Percentiles rank a stretch among this genome's conserved stretches.
Conservation (phyloP, 192 early-diverging fungal species). For the Coemansia guatemalensis region DNA sequence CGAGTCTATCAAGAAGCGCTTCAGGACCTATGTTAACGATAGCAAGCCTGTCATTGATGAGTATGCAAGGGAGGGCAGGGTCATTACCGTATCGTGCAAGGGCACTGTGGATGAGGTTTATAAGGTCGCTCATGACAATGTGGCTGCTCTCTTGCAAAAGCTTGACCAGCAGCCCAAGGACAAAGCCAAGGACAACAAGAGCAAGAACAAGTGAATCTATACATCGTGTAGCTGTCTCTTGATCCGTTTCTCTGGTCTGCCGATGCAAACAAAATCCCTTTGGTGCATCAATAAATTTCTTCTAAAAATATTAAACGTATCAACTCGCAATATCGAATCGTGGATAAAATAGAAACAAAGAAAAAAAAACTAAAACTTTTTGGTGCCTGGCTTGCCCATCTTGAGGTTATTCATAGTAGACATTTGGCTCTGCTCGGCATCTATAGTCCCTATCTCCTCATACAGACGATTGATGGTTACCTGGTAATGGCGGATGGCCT, state of each 20-base stretch:
- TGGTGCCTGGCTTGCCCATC: slow-evolving; percentile 21
- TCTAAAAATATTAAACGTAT: neutral
- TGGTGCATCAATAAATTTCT: no score
- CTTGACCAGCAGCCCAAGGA: neutral
- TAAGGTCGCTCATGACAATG: slow-evolving; percentile 53
- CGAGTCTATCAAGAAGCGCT: slow-evolving; percentile 95
- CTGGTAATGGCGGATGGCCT: slow-evolving; percentile 54
- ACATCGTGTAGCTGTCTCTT: no score
- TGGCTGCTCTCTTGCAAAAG: slow-evolving; percentile 47
- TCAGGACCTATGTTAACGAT: slow-evolving; percentile 79
- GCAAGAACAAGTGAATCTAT: no score
- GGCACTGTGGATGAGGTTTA: slow-evolving; percentile 70
- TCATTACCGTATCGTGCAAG: slow-evolving; percentile 70
- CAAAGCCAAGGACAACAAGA: neutral
- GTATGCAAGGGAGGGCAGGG: slow-evolving; percentile 75
- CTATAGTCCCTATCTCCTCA: slow-evolving; percentile 52
- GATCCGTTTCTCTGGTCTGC: neutral
- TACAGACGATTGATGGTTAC: slow-evolving; percentile 61
- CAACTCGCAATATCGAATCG: neutral
- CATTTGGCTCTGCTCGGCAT: slow-evolving; percentile 44
- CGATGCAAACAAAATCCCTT: neutral
- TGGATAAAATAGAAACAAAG: neutral
- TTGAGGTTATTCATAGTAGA: slow-evolving; percentile 41
- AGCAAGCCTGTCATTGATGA: slow-evolving; percentile 90
- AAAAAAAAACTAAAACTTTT: slow-evolving; percentile 19